These are phyloP conservation scores for Kurtzmaniella quercitrusa DNA, from an alignment of 1,139 yeast species.

Conservation along the genomic window DNA sequence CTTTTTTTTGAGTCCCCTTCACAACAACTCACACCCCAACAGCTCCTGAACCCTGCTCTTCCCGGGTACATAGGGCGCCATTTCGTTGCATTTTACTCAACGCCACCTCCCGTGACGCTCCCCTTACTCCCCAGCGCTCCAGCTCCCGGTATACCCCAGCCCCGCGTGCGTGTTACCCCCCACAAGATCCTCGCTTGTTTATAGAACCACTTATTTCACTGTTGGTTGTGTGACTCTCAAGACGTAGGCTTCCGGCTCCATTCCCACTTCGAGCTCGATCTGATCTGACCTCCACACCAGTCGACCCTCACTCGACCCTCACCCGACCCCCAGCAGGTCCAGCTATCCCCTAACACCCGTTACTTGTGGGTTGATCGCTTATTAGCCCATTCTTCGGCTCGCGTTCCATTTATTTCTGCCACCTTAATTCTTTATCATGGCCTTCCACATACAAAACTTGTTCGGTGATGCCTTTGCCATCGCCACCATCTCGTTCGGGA, in stretches of 20 bases:
- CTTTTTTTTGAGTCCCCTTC: background rate
- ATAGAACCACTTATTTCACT: background rate
- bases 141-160: too few relatives aligned
- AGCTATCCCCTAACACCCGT: too few relatives aligned
- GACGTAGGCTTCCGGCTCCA: too few relatives aligned
- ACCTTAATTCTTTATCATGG: conserved; percentile 19
- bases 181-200: background rate
- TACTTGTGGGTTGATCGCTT: background rate
- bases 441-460: conserved; percentile 36
- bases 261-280: too few relatives aligned
- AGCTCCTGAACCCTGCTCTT: background rate
- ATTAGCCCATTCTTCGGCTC: background rate
- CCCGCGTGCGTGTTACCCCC: too few relatives aligned
- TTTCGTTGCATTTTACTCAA: background rate
- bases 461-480: conserved; percentile 70
- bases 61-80: background rate
- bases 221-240: too few relatives aligned
- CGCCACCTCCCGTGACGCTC: background rate
- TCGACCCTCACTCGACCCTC: background rate
- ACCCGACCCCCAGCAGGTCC: too few relatives aligned
- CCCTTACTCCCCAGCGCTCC: too few relatives aligned
- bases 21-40: background rate
- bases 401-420: too few relatives aligned
- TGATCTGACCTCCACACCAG: background rate
- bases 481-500: conserved; percentile 57